Base-by-base conservation (phyloP, 257 asterid species). In the Solanum rostratum region DNA sequence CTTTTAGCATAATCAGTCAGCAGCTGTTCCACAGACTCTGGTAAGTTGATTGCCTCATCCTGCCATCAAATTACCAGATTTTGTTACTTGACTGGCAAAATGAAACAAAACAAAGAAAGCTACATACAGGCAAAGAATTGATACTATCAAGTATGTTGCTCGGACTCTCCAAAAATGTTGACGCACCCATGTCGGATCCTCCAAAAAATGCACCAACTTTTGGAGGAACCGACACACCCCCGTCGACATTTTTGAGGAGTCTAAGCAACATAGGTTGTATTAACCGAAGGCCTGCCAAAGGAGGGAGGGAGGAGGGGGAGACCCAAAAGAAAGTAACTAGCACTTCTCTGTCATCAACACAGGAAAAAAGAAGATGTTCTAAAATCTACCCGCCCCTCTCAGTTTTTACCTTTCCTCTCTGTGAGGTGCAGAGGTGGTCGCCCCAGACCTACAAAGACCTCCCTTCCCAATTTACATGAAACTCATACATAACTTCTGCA, bases 1-100 rank as follows among this genome's bases (percentile, higher is more conserved):
- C 92, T 93, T 90, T 87, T 92, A 62, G 98, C 97, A 89, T 96
- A 96, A 89, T 95, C 98, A 87, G 86, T 90, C 86, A 96, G 89
- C 79, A 93, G 93, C 87, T 87, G 90, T 70, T 95, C 98, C 88
- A 93, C 91, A 16, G 90, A 88, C 79, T 83, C 97, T 53, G 99
- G 99, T 88, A 95, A 59, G 81, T 85, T 91, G 84, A 96, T 84
- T 65, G 91, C 88, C 88, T 96, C 99, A 65, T 95, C 99, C 99
- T 96, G 92, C 87, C 90, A 50, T 82, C 73, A 84, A 85, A 33
- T 80, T 30, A 30, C 71, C 84, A 85, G 18, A 50, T 29, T 74
- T 78, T 50, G 29, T 76, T 76, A 49, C 63, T 82, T 86, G 70
- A 46, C 65, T 87, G 30, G 59, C 49, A 59, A 63, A 83, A 83